A percentile compares a stretch with the other conserved stretches of the same genome.
Evolutionary conservation across 2,329 filamentous ascomycete genomes (phyloP).

Genomic region (Akanthomyces uredinophilus): DNA sequence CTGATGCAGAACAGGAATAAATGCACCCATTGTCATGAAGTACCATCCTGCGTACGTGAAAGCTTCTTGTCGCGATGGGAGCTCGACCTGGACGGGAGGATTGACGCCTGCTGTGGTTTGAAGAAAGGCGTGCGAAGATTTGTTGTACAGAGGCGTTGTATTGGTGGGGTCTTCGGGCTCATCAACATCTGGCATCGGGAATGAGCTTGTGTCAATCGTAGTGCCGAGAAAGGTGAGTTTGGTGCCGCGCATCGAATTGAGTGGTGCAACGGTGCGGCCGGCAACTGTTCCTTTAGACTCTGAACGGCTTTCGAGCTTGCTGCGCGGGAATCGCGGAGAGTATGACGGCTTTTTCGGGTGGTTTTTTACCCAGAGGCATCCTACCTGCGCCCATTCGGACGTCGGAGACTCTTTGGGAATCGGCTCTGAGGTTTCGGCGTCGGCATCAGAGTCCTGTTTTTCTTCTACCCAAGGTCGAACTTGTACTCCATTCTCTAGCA

Average conservation of each 20-base stretch:
- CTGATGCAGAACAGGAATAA: conserved; percentile 71
- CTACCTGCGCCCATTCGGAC: conserved; percentile 27
- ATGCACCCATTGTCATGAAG: conserved; percentile 66
- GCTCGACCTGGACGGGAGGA: conserved; percentile 48
- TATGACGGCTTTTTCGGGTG: conserved; percentile 19
- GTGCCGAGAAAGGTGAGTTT: conserved; percentile 73
- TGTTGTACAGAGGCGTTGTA: conserved; percentile 54
- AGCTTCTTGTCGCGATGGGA: conserved; percentile 61
- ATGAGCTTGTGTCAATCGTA: conserved; percentile 72
- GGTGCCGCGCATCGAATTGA: conserved; percentile 72
- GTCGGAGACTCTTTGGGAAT: neutral
- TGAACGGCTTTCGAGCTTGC: conserved; percentile 36
- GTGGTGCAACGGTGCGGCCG: conserved; percentile 55
- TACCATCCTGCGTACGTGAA: conserved; percentile 70
- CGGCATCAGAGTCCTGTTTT: conserved; percentile 24
- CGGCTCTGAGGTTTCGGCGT: neutral
- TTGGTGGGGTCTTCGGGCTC: conserved; percentile 41
- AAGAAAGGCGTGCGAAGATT: conserved; percentile 66
- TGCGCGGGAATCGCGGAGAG: conserved; percentile 27
- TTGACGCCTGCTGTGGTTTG: conserved; percentile 60
- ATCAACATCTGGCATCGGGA: conserved; percentile 61
- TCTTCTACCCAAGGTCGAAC: conserved; percentile 47
- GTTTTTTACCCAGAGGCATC: conserved; percentile 33
- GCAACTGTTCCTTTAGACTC: conserved; percentile 64
- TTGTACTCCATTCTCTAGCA: conserved; percentile 57